Evolutionary conservation across 306 rosid species (phyloP), one percentile per base, ranked within the genome.

Genomic region (Macrotyloma uniflorum): DNA sequence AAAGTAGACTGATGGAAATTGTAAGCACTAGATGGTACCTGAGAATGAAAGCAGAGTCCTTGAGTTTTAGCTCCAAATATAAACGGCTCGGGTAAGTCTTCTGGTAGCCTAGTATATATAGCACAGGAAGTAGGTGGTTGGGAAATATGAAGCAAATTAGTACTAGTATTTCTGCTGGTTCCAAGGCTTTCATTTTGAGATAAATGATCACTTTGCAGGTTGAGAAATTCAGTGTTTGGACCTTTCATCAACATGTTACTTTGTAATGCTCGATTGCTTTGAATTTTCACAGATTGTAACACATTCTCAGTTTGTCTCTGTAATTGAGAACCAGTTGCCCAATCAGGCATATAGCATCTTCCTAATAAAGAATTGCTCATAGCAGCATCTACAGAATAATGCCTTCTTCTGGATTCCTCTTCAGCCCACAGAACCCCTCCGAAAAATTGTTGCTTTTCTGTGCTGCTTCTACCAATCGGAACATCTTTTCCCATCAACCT

Each of bases 401-500:
- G 71, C 57, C 83, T 88, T 19, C 84, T 57, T 66, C 87, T 84
- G 46, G 84, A 78, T 82, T 86, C 87, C 69, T 82, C 81, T 45
- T 74, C 89, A 23, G 83, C 80, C 94, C 92, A 80, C 75, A 80
- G 69, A 58, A 80, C 89, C 50, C 80, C 88, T 22, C 82, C 88
- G 53, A 75, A 88, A 58, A 70, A 64, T 14, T 84, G 87, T 70
- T 84, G 87, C 66, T 70, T 71, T 55, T 81, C 90, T 75, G 51
- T 57, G 83, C 82, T 85, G 87, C 83, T 90, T 74, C 83, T 85
- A 77, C 93, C 89, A 77, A 91, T 84, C 6, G 89, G 85, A 76
- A 91, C 92, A 86, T 93, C 98, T 87, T 90, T 91, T 14, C 96
- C 96, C 93, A 88, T 90, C 85, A 93, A 78, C 57, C 96, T 85